Evolutionary conservation across 2,329 filamentous ascomycete genomes (phyloP), one percentile per base, ranked within the genome.

Genomic region (Penicillium rolfsii): DNA sequence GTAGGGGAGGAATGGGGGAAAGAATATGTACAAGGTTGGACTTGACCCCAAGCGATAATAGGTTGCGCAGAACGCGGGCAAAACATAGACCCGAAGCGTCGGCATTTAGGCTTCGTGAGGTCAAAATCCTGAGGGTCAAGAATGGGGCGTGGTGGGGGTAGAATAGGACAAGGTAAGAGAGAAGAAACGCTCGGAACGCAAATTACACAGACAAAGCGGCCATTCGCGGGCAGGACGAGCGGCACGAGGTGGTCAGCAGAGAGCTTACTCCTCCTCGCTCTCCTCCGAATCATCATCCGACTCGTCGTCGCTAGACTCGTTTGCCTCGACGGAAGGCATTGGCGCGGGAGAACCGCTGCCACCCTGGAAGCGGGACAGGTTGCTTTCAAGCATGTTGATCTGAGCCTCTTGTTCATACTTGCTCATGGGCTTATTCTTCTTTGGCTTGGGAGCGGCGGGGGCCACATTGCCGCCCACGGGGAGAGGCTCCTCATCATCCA

Each of bases 361-460:
- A 33, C 77, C 76, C 60, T 80, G 71, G 71, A 81, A 82, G 26
- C 78, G 77, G 35, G 78, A 80, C 19, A 82, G 72, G 48, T 78
- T 80, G 64, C 76, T 79, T 64, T 79, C 74, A 35, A 82, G 74
- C 67, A 79, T 79, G 54, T 80, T 79, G 62, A 83, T 83, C 63
- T 81, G 79, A 38, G 78, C 79, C 64, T 83, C 80, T 67, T 82
- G 81, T 64, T 82, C 80, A 53, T 75, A 76, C 66, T 82, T 82
- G 71, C 78, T 82, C 80, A 82, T 82, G 0, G 80, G 80, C 70
- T 82, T 82, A 67, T 81, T 82, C 71, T 82, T 83, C 72, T 82
- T 83, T 2, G 77, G 74, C 66, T 81, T 81, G 3, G 77, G 68
- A 19, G 75, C 71, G 3, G 75, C 72, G n/a, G 76, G 66, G 19